A percentile compares a stretch with the other conserved stretches of the same genome.
Evolutionary conservation across 2,329 filamentous ascomycete species (phyloP).

Genomic region (Paraphoma chrysanthemicola): DNA sequence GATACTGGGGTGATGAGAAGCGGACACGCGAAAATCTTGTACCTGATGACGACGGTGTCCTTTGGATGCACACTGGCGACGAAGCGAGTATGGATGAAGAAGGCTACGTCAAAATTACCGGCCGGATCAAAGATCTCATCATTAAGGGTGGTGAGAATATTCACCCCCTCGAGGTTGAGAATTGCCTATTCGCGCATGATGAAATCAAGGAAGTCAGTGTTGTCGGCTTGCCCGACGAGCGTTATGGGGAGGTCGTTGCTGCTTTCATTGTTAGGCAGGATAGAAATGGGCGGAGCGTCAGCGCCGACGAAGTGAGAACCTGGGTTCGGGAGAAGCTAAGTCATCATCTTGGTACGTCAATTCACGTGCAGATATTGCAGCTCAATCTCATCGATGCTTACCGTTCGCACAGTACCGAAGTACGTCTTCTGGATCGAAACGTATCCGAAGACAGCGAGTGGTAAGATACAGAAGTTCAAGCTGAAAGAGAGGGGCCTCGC

Average conservation of each 20-base stretch:
- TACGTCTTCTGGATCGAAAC: conserved; percentile 85
- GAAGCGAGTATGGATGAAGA: conserved; percentile 84
- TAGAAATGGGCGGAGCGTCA: conserved; percentile 51
- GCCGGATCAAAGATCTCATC: conserved; percentile 92
- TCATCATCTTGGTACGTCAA: conserved; percentile 69
- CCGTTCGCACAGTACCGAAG: conserved; percentile 69
- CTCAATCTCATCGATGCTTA: no score
- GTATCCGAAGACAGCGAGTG: conserved; percentile 95
- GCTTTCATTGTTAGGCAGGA: conserved; percentile 74
- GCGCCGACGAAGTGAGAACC: conserved; percentile 65
- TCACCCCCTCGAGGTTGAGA: conserved; percentile 90
- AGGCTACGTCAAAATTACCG: conserved; percentile 88
- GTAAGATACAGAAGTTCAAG: conserved; percentile 96
- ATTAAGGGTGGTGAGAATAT: conserved; percentile 97
- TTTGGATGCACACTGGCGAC: conserved; percentile 94
- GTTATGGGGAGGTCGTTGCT: conserved; percentile 85
- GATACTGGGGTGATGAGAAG: conserved; percentile 80
- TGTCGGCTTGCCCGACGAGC: conserved; percentile 81
- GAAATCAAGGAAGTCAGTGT: conserved; percentile 78
- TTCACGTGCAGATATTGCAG: no score
- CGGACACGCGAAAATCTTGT: conserved; percentile 74
- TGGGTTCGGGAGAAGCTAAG: conserved; percentile 77
- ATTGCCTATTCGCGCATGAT: conserved; percentile 78
- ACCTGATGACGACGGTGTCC: conserved; percentile 59
- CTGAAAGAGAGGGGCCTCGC: conserved; percentile 69